These are phyloP conservation scores for Cornus controversa DNA, from an alignment of 148 eudicot genomes.

Conservation along the genomic window DNA sequence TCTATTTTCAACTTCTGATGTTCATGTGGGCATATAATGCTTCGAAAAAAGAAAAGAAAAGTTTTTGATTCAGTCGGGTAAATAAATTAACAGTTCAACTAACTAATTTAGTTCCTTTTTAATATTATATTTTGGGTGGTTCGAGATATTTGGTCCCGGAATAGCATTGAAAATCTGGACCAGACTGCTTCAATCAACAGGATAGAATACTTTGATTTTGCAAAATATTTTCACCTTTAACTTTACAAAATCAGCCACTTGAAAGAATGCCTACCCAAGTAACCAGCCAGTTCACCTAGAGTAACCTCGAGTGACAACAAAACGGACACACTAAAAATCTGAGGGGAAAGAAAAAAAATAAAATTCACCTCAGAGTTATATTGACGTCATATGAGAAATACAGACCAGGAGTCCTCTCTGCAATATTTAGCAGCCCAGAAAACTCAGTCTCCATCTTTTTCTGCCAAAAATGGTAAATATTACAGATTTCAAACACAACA, in stretches of 20 bases:
- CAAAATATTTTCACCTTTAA: no score
- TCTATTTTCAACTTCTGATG: background rate
- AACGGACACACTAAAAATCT: background rate
- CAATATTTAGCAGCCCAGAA: slow-evolving; percentile 61
- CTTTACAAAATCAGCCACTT: no score
- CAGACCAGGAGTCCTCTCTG: slow-evolving; percentile 73
- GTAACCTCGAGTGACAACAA: slow-evolving; percentile 3
- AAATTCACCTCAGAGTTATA: slow-evolving; percentile 76
- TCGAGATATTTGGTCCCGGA: no score
- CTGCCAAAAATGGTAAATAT: slow-evolving; percentile 41
- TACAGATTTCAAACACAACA: slow-evolving; percentile 15
- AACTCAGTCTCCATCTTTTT: slow-evolving; percentile 90
- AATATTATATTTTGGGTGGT: no score
- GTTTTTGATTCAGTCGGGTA: background rate
- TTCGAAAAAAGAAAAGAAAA: no score
- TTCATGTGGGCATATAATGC: background rate
- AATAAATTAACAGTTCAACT: background rate
- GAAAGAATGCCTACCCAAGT: background rate
- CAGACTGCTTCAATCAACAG: no score
- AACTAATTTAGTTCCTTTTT: background rate
- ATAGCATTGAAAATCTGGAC: no score
- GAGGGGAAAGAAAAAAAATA: slow-evolving; percentile 8
- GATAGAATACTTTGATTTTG: no score
- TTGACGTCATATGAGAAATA: slow-evolving; percentile 91
- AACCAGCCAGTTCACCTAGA: slow-evolving; percentile 3